Conservation (phyloP, 176 grass and related monocot species). For the Ampelocalamus luodianensis region DNA sequence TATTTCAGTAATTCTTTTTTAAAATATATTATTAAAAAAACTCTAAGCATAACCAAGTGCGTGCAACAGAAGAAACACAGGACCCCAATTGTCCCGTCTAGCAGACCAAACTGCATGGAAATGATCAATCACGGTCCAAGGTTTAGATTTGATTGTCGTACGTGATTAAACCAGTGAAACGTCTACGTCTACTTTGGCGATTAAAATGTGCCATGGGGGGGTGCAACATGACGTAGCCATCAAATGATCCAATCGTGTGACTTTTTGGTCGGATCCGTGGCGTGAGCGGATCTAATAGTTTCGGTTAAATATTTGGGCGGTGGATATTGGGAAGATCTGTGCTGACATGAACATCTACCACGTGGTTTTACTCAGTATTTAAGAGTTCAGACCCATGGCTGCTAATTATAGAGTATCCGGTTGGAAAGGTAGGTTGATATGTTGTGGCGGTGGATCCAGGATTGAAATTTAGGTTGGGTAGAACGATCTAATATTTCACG, state of each 20-base stretch:
- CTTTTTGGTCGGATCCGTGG: background rate
- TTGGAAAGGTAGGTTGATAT: background rate
- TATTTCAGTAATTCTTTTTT: too few relatives aligned
- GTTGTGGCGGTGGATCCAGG: too few relatives aligned
- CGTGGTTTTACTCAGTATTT: background rate
- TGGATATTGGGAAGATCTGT: conserved; percentile 13
- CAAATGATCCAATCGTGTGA: background rate
- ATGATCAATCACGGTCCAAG: background rate
- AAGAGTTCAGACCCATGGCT: background rate
- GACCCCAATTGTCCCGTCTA: background rate
- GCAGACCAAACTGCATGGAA: background rate
- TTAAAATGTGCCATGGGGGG: background rate
- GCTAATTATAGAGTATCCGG: background rate
- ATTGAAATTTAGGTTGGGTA: too few relatives aligned
- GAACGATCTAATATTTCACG: too few relatives aligned
- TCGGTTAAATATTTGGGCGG: background rate
- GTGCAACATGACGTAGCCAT: background rate
- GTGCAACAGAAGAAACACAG: background rate
- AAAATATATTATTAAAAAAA: too few relatives aligned
- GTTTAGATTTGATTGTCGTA: background rate
- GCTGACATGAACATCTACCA: conserved; percentile 22
- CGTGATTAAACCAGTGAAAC: background rate
- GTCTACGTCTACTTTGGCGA: background rate
- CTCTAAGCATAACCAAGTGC: background rate
- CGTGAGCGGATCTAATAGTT: background rate